Evolutionary conservation across 257 asterid species (phyloP).

Genomic region (Haberlea rhodopensis): DNA sequence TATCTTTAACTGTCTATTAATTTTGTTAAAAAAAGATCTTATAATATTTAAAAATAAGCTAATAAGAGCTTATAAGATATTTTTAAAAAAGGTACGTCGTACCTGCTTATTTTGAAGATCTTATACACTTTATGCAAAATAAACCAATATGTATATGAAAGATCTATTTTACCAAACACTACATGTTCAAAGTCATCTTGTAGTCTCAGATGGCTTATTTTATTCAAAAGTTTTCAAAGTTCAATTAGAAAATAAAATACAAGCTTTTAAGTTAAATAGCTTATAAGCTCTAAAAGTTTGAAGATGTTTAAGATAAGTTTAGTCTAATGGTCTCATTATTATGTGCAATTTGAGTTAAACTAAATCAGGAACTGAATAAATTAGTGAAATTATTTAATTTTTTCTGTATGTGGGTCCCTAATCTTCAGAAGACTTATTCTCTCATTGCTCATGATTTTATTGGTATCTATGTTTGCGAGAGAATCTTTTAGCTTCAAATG

Average conservation of each 20-base stretch:
- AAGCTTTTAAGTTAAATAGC: no score
- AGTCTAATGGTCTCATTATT: neutral
- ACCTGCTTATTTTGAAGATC: neutral
- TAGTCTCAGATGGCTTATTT: no score
- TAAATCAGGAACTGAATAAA: neutral
- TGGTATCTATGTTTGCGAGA: neutral
- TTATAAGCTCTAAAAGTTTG: no score
- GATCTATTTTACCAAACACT: neutral
- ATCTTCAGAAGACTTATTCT: conserved; percentile 3
- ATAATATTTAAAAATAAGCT: no score
- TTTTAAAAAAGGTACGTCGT: no score
- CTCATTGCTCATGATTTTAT: conserved; percentile 11
- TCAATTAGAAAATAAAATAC: no score
- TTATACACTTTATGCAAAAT: neutral
- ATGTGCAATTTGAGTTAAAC: neutral
- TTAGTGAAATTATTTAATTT: neutral
- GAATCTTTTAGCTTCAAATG: neutral
- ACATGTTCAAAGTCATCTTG: neutral
- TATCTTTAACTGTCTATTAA: neutral
- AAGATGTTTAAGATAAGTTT: no score
- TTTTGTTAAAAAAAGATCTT: no score
- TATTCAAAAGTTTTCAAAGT: neutral
- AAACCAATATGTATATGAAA: neutral
- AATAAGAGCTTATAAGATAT: neutral
- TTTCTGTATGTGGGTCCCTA: neutral